Percentiles rank a stretch among this genome's conserved stretches.
phyloP scores from a whole-genome alignment of 768 basidiomycete genomes.

The Sistotremastrum niveocremeum region DNA sequence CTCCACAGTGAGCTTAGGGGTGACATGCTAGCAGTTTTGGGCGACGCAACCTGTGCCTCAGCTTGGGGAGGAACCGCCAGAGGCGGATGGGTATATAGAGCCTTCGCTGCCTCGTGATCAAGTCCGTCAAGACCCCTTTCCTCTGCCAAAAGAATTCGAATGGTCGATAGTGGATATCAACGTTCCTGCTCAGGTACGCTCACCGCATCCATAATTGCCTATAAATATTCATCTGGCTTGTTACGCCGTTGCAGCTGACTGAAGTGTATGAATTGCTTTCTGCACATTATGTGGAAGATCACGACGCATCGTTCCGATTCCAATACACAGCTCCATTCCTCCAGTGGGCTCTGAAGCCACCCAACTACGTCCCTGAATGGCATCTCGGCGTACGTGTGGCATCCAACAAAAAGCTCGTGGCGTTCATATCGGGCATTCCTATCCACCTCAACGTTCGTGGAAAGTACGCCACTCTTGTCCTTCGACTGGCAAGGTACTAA shows the following conservation, averaged over 20 bases:
- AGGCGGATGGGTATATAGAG: constrained; percentile 83
- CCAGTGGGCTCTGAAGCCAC: constrained; percentile 88
- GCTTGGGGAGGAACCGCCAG: constrained; percentile 47
- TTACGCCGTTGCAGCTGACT: too few species aligned
- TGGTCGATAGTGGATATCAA: constrained; percentile 78
- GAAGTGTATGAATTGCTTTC: constrained; percentile 90
- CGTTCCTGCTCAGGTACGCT: constrained; percentile 54
- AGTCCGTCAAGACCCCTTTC: constrained; percentile 79
- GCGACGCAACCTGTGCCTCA: constrained; percentile 95
- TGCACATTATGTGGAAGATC: constrained; percentile 92
- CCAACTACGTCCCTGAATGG: constrained; percentile 90
- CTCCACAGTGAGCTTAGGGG: constrained; percentile 4
- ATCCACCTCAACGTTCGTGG: constrained; percentile 72
- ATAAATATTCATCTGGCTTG: background rate
- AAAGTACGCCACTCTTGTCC: constrained; percentile 38
- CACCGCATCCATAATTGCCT: background rate
- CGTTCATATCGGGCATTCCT: constrained; percentile 91
- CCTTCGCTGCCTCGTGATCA: constrained; percentile 60
- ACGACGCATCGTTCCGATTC: constrained; percentile 92
- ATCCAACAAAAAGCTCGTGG: constrained; percentile 86
- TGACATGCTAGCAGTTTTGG: constrained; percentile 62
- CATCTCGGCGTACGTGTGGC: constrained; percentile 89
- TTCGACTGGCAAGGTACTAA: background rate
- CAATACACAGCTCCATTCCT: constrained; percentile 92
- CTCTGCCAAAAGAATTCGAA: constrained; percentile 83